A percentile compares a stretch with the other conserved stretches of the same genome.
Conservation (phyloP, 176 grass and related monocot genomes). For the Thalia dealbata region DNA sequence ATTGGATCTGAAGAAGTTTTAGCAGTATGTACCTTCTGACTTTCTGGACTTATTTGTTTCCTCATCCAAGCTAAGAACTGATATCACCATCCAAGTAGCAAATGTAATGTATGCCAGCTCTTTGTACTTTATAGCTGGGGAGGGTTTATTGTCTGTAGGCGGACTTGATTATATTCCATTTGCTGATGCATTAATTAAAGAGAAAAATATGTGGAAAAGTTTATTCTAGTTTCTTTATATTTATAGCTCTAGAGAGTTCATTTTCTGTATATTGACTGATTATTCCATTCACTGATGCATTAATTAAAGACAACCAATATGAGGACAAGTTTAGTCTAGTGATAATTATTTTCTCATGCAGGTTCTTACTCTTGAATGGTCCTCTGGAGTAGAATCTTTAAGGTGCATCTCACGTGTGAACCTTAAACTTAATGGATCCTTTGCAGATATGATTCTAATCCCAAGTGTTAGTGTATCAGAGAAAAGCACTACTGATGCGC, state of each 20-base stretch:
- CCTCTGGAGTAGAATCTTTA: conserved; percentile 57
- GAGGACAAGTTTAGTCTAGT: not conserved
- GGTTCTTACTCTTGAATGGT: conserved; percentile 76
- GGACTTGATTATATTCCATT: not conserved
- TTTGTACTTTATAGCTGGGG: not conserved
- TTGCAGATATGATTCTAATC: conserved; percentile 98
- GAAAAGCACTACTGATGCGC: conserved; percentile 52
- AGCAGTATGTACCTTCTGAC: conserved; percentile 35
- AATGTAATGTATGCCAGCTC: not conserved
- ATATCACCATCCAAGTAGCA: not conserved
- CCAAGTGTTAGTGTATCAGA: conserved; percentile 45
- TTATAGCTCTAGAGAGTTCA: not conserved
- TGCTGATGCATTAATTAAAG: no score
- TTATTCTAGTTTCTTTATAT: not conserved
- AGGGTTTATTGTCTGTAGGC: not conserved
- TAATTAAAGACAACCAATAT: not conserved
- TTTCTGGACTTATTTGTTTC: not conserved
- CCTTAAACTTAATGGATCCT: conserved; percentile 77
- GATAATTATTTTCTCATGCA: conserved; percentile 26
- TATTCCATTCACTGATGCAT: not conserved
- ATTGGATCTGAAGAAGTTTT: conserved; percentile 99
- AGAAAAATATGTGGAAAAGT: not conserved
- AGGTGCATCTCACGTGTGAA: conserved; percentile 56
- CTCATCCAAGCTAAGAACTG: not conserved
- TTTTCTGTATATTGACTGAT: not conserved